Base-by-base conservation (phyloP, 108 stramenopile genomes). In the Schizochytrium sp. region DNA sequence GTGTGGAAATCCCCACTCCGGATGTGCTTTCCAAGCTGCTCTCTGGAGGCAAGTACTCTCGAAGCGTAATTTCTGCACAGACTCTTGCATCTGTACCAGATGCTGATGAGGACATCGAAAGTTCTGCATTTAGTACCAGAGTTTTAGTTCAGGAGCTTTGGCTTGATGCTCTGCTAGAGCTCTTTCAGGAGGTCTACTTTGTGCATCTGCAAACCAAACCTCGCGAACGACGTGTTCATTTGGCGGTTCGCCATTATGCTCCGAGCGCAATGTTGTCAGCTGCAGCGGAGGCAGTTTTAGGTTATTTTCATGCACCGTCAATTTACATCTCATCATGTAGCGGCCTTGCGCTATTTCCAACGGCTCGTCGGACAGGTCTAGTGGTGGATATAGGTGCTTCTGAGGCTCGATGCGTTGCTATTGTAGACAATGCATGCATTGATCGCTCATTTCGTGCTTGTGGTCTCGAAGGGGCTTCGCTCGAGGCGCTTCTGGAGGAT, bases 171-270 rank as follows among this genome's bases (percentile, higher is more conserved):
- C 45, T 83, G 45, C 15, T 55, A 53, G 76, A 46, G 13, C 50
- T 83, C 15, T 55, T 83, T 38, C 76, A 83, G 76, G 53, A 28
- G 15, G 40, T 83, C 53, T 83, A 83, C 53, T 83, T 83, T 42
- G 76, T 55, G 10, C 50, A 83, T 42, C 40, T 83, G 47, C 76
- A 83, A 28, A 55, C 50, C 45, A 83, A 83, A 28, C 76, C 76
- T 47, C 47, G 53, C 13, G 76, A 83, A 40, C 76, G 76, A 47
- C 76, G 76, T 38, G 76, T 55, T 17, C 76, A 55, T 53, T 5
- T 83, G 50, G 53, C 76, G 15, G 50, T 83, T 13, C 47, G 47
- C 50, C 50, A 83, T 53, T 38, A 83, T 38, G 50, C 76, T 2
- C 76, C 76, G 45, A 55, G 53, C 76, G 76, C 76, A 42, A 12